Base-by-base conservation (phyloP, 1,139 yeast genomes). In the Zygosaccharomyces sapae region DNA sequence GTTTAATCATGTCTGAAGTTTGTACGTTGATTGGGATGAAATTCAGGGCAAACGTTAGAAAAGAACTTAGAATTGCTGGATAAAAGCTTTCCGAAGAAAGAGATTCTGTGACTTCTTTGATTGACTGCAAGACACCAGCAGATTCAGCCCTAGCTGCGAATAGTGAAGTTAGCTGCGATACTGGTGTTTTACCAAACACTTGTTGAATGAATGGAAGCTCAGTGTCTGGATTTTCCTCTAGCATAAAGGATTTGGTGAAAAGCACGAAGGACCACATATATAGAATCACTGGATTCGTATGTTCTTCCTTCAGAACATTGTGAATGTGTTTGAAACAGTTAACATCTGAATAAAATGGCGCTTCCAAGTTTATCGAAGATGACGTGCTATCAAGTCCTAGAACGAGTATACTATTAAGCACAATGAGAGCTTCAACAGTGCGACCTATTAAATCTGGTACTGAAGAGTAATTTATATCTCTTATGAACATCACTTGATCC, bases 191-290 rank as follows among this genome's bases (percentile, higher is more conserved):
- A 1, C 61, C 51, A 25, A 62, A 56, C 2, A 58, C 55, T n/a
- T 57, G 55, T 22, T 65, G 55, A 36, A 67, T 57, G 50, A 66
- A 48, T 8, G 61, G 33, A 43, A 55, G 30, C 43, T 53, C 50
- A 51, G 53, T 37, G 45, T 51, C 48, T 1, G 70, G 67, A 30
- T 58, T 53, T 45, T 76, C 81, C 46, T 76, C 75, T 10, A 78
- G 62, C 25, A 78, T 64, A 37, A 75, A 69, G 3, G 75, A 71
- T 51, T 83, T 80, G 45, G 83, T 70, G 54, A 80, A 80, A 6
- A 83, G 61, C 4, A 83, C 67, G 18, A 86, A 76, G 9, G 87
- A 78, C 95, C 96, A 88, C 29, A 81, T 76, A 56, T 85, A 83
- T 43, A 78, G 64, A 1, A 82, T 68, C 3, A 83, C 69, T 0